These are phyloP conservation scores for Rhododendron mucronatum DNA, from an alignment of 148 eudicot genomes.

Conservation along the genomic window DNA sequence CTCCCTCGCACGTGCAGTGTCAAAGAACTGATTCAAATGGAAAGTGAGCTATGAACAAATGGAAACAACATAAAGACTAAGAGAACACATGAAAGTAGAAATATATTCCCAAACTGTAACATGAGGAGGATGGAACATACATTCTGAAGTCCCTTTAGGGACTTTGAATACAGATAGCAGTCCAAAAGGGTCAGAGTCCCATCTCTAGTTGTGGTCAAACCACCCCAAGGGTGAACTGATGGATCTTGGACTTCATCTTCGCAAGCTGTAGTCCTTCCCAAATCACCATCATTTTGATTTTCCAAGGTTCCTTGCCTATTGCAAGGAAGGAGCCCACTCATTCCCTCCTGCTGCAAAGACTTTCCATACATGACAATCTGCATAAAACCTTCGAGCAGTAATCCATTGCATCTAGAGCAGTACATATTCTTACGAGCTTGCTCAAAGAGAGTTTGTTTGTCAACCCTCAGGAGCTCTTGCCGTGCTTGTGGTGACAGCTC, in stretches of 20 bases:
- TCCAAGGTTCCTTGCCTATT: constrained; percentile 35
- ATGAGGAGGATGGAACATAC: constrained; percentile 33
- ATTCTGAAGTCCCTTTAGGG: constrained; percentile 78
- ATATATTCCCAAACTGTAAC: not conserved
- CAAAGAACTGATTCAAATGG: constrained; percentile 71
- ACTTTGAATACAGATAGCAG: constrained; percentile 68
- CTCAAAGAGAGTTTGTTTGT: constrained; percentile 84
- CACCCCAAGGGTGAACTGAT: constrained; percentile 97
- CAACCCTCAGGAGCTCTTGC: constrained; percentile 70
- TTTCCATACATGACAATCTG: constrained; percentile 92
- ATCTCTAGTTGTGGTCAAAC: constrained; percentile 74
- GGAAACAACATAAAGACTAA: not conserved
- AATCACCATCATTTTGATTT: constrained; percentile 31
- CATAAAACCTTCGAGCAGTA: constrained; percentile 84
- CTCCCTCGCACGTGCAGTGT: constrained; percentile 89
- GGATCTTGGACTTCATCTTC: constrained; percentile 82
- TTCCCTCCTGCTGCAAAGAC: constrained; percentile 72
- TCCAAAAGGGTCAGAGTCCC: constrained; percentile 82
- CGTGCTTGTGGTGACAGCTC: constrained; percentile 78
- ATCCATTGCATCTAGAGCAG: constrained; percentile 95
- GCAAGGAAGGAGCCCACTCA: constrained; percentile 37
- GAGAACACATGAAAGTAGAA: not conserved
- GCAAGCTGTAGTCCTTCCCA: constrained; percentile 28
- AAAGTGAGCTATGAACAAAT: constrained; percentile 15
- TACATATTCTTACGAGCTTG: constrained; percentile 97